Percentiles rank a stretch among this genome's conserved stretches.
These are phyloP conservation scores for Clarireedia sp. DNA, from an alignment of 2,329 filamentous ascomycete species.

Conservation along the genomic window DNA sequence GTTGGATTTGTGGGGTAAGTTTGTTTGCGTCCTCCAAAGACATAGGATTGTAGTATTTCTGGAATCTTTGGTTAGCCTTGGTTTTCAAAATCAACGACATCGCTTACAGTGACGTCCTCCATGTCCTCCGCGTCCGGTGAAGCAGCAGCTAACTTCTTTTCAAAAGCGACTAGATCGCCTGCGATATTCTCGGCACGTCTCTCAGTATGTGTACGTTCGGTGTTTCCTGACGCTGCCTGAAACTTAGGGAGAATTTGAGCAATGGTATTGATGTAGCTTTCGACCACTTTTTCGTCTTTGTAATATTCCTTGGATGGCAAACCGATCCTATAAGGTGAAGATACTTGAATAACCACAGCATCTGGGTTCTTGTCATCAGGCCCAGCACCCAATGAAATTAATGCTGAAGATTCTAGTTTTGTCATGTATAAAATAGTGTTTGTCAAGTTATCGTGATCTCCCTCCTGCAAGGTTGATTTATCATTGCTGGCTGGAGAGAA, in stretches of 20 bases:
- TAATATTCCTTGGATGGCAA: constrained; percentile 56
- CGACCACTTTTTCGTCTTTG: constrained; percentile 43
- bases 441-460: constrained; percentile 32
- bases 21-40: constrained; percentile 46
- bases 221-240: constrained; percentile 14
- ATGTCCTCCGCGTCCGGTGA: constrained; percentile 50
- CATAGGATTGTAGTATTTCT: constrained; percentile 59
- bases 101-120: constrained; percentile 48
- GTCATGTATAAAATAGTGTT: constrained; percentile 41
- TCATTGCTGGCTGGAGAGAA: constrained; percentile 31
- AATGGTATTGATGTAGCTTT: constrained; percentile 41
- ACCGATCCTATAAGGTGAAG: constrained; percentile 41
- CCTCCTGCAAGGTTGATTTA: constrained; percentile 15
- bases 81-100: neutral
- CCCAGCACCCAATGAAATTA: constrained; percentile 23
- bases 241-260: constrained; percentile 24
- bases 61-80: constrained; percentile 11
- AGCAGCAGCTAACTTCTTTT: constrained; percentile 51
- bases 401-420: constrained; percentile 36
- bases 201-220: constrained; percentile 14
- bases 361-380: constrained; percentile 42
- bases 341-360: constrained; percentile 33
- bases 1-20: constrained; percentile 47
- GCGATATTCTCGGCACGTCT: constrained; percentile 14
- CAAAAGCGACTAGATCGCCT: constrained; percentile 45